Evolutionary conservation across 78 protist genomes (phyloP), one percentile per base, ranked within the genome.

Genomic region (Dictyostelium discoideum): DNA sequence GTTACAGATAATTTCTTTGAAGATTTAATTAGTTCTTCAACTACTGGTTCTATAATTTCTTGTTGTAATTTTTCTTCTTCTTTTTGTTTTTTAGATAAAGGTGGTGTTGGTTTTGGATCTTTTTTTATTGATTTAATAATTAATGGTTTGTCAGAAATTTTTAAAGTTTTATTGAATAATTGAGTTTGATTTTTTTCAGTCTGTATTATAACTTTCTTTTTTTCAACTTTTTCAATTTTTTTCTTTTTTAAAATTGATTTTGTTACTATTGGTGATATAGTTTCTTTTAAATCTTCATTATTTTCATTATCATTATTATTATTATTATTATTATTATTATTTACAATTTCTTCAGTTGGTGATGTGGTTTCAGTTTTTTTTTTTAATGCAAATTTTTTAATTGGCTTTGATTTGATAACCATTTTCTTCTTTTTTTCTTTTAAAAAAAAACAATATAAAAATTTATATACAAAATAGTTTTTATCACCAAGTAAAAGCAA

Each of bases 141-240:
- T 60, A 37, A 48, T 26, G 77, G 73, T 84, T 74, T 32, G 18
- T 84, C 87, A 24, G 79, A n/a, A 14, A 63, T 85, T 44, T 69
- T 85, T 42, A 44, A 63, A 13, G 40, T 37, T 85, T 90, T 90
- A 69, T 82, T 39, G 63, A 90, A 90, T 63, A 77, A 50, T 63
- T 90, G 85, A 32, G 88, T 82, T 73, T 90, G 84, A 73, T 90
- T 90, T 18, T 83, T 90, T 77, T 82, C 88, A 1, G 77, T 22
- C 24, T 39, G 18, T 69, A 90, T 72, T 16, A 82, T 77, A 22
- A 90, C 95, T 16, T 90, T 90, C 32, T 82, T 90, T 26, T 85
- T 85, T 63, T 63, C 83, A 18, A 14, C 46, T 11, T 39, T 60
- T 24, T 32, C 87, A 16, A n/a, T 60, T 37, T 54, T 60, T 24